Evolutionary conservation across 208 protist genomes (phyloP), one percentile per base, ranked within the genome.

Genomic region (Leishmania lainsoni): DNA sequence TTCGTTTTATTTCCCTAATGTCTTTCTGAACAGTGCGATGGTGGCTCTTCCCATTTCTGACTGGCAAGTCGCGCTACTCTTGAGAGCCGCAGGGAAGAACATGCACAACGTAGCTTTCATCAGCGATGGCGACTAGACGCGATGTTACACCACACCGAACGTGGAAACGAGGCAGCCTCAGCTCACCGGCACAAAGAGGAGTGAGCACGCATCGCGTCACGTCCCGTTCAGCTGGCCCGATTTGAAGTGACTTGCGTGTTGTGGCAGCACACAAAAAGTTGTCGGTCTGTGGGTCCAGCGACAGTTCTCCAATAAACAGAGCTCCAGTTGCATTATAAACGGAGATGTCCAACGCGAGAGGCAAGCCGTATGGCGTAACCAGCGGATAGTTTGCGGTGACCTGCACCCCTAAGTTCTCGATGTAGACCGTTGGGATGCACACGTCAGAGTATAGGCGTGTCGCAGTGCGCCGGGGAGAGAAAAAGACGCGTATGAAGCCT

Each of bases 401-500:
- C 39, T 68, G 71, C 48, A 95, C 68, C 5, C 77, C 79, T 0
- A 63, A 59, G 45, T 87, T 82, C 39, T 91, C 90, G 1, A 92
- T 84, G 29, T 69, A 77, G 29, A 95, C 66, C 16, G 76, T 58
- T 49, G 92, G 92, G 48, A 95, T 89, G 51, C 82, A 81, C n/a
- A 95, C 61, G 68, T 93, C 87, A 3, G 86, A 88, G 48, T 89
- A 84, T 48, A 93, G 78, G 51, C 76, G 84, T 66, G 85, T 70
- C 22, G 79, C 66, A 10, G 75, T 71, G 52, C 71, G 66, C 45
- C 78, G 70, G 22, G 87, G 86, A 9, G 81, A 61, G 69, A 93
- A 86, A 65, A 89, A 20, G 32, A 95, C 79, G n/a, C 89, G 85
- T 52, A 95, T 32, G 69, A 95, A 91, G 12, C 92, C 92, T 54